A percentile compares a stretch with the other conserved stretches of the same genome.
phyloP scores from a whole-genome alignment of 768 basidiomycete genomes.

The Pisolithus microcarpus region DNA sequence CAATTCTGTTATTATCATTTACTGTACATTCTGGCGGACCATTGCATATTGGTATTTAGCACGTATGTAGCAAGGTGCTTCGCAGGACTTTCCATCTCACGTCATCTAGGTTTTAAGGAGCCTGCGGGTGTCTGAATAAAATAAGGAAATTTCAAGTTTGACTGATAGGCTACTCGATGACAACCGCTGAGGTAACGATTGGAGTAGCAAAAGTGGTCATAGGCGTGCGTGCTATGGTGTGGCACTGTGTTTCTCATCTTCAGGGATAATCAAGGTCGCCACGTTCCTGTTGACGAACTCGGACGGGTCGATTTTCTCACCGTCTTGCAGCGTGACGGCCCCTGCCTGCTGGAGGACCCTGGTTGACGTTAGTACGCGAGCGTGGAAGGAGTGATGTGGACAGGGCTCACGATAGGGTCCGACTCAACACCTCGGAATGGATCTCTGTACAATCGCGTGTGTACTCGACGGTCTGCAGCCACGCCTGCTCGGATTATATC shows the following conservation, averaged over 20 bases:
- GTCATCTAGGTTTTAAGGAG: too few relatives aligned
- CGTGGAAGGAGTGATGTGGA: slow-evolving; percentile 1
- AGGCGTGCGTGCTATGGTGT: slow-evolving; percentile 5
- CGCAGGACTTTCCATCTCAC: not conserved
- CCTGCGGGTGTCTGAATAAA: too few relatives aligned
- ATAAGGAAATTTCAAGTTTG: too few relatives aligned
- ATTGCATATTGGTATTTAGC: not conserved
- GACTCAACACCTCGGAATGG: slow-evolving; percentile 52
- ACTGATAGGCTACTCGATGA: too few relatives aligned
- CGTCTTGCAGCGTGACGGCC: slow-evolving; percentile 48
- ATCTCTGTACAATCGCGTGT: slow-evolving; percentile 59
- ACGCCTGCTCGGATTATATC: slow-evolving; percentile 43
- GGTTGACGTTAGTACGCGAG: slow-evolving; percentile 3
- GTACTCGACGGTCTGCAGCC: slow-evolving; percentile 77
- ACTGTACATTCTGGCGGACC: not conserved
- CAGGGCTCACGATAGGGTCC: slow-evolving; percentile 59
- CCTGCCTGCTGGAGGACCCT: slow-evolving; percentile 70
- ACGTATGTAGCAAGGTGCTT: not conserved
- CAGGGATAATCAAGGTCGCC: not conserved
- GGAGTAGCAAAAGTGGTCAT: too few relatives aligned
- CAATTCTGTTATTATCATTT: not conserved
- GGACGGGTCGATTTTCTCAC: slow-evolving; percentile 43
- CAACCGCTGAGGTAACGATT: too few relatives aligned
- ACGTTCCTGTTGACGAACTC: slow-evolving; percentile 46
- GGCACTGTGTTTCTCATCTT: slow-evolving; percentile 28